phyloP scores from a whole-genome alignment of 148 eudicot species.

The Vaccinium vitisidaea region DNA sequence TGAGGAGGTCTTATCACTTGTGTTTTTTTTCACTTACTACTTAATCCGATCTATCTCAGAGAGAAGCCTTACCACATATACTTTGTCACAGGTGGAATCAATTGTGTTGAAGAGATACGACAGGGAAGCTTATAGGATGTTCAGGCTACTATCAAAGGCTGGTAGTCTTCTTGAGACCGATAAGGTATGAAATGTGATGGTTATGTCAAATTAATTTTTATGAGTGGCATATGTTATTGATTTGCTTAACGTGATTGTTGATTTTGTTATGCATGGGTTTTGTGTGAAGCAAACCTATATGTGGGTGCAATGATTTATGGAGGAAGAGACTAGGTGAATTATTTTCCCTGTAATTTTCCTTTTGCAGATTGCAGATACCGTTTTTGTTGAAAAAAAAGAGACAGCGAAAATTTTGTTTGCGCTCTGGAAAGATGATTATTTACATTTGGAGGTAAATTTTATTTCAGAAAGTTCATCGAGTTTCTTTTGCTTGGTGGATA shows the following conservation, averaged over 20 bases:
- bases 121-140: slow-evolving; percentile 70
- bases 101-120: slow-evolving; percentile 79
- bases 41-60: not conserved
- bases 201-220: not conserved
- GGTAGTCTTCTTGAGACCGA: slow-evolving; percentile 62
- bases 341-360: not conserved
- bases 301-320: not conserved
- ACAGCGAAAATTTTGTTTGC: slow-evolving; percentile 53
- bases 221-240: not conserved
- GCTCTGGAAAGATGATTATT: slow-evolving; percentile 79
- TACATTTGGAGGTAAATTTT: slow-evolving; percentile 75
- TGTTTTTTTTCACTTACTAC: not conserved
- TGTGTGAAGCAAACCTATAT: not conserved
- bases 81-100: slow-evolving; percentile 66
- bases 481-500: not conserved
- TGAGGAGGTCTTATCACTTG: slow-evolving; percentile 54
- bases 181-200: slow-evolving; percentile 48
- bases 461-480: not conserved
- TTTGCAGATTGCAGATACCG: slow-evolving; percentile 63
- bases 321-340: not conserved
- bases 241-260: not conserved
- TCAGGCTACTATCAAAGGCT: slow-evolving; percentile 54
- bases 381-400: slow-evolving; percentile 83
- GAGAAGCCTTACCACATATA: slow-evolving; percentile 16
- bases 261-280: not conserved